Evolutionary conservation across 2,329 filamentous ascomycete genomes (phyloP), one percentile per base, ranked within the genome.

Genomic region (Trichoderma breve): DNA sequence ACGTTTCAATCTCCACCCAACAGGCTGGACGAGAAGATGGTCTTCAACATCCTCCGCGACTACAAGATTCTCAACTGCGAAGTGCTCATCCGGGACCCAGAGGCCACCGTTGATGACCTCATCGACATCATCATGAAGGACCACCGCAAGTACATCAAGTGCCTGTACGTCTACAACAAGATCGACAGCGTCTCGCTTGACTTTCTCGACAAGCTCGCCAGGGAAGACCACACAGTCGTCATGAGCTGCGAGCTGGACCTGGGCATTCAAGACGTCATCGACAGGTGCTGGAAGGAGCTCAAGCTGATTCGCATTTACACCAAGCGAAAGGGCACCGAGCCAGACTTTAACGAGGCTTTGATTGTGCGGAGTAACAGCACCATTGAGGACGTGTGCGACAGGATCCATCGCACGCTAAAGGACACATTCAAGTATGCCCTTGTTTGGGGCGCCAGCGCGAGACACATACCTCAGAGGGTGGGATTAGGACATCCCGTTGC

Each of bases 41-140:
- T 99, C 73, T 97, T 92, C 86, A 98, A 97, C 84, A 98, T 99
- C 79, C 87, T 99, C 65, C 92, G 94, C 76, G 96, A 99, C 86
- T 99, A 99, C 90, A 98, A 98, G 85, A 94, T 99, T 77, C 89
- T 99, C 73, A 99, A 99, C 85, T 96, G 93, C 83, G 96, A 99
- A 82, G 95, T 99, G 1, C 89, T 99, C 26, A 90, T 99, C 18
- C 92, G 96, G 77, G 96, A 99, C 80, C 96, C 99, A 79, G 91
- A 97, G 80, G 94, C 92, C 53, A 98, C 96, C 1, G 94, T 99
- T 43, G 96, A 99, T 84, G 95, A 99, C 83, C 93, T 99, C 82
- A 99, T 99, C 84, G 96, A 99, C 82, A 94, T 98, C 73, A 98
- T 99, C 83, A 98, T 98, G 95, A 97, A 96, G 83, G 94, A 98